These are phyloP conservation scores for Leptomonas seymouri DNA, from an alignment of 208 protist species.

Conservation along the genomic window DNA sequence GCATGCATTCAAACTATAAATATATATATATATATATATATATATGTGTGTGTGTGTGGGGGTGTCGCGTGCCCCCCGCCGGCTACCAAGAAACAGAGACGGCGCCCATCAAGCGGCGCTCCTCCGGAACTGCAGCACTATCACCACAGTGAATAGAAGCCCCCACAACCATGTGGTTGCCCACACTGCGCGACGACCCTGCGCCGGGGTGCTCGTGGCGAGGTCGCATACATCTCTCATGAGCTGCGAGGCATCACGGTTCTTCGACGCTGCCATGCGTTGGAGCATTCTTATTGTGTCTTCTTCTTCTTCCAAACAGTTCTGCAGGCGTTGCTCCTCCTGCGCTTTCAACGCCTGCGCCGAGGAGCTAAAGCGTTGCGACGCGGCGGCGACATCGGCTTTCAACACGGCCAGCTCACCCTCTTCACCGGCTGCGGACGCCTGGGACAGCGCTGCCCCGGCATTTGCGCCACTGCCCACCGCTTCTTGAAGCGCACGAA, in stretches of 20 bases:
- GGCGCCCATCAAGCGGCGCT: constrained; percentile 13
- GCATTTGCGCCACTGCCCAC: neutral
- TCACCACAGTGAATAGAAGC: constrained; percentile 24
- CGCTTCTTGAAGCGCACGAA: neutral
- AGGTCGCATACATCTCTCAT: constrained; percentile 29
- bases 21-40: neutral
- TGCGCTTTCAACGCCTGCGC: neutral
- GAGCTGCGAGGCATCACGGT: neutral
- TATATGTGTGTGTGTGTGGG: neutral
- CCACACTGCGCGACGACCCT: constrained; percentile 14
- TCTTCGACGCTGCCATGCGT: neutral
- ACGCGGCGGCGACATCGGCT: neutral
- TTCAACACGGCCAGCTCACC: constrained; percentile 12
- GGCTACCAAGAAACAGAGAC: constrained; percentile 1
- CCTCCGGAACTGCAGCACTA: constrained; percentile 38
- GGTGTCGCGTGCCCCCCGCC: neutral
- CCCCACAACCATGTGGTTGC: constrained; percentile 28
- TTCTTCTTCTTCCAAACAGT: constrained; percentile 15
- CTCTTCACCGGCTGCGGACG: neutral
- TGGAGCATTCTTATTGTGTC: constrained; percentile 16
- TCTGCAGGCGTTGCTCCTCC: constrained; percentile 5
- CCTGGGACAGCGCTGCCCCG: neutral
- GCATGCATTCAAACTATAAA: neutral
- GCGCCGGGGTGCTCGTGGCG: constrained; percentile 19
- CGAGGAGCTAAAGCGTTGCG: neutral